phyloP scores from a whole-genome alignment of 192 early-diverging fungal genomes.

The Rhizoclosmatium sp. region DNA sequence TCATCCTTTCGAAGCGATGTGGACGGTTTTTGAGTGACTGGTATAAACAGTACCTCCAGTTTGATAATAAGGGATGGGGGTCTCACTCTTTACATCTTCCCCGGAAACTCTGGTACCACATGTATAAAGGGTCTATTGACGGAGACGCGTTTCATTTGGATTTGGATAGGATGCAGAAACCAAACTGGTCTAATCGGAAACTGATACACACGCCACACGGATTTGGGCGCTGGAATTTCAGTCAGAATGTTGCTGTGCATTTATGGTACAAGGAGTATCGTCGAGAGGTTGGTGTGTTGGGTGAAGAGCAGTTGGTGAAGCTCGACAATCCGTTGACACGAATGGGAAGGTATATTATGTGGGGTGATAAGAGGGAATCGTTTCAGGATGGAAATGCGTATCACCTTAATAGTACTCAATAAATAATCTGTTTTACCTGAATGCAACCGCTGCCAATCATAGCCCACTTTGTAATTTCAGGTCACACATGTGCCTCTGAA shows the following conservation, averaged over 20 bases:
- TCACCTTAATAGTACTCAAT: background rate
- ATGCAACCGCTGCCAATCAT: too few relatives aligned
- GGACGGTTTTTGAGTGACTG: constrained; percentile 57
- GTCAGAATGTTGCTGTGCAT: background rate
- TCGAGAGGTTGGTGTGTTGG: background rate
- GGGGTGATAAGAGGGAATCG: background rate
- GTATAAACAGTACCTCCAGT: constrained; percentile 50
- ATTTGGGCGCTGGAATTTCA: background rate
- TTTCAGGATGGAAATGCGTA: background rate
- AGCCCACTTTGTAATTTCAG: too few relatives aligned
- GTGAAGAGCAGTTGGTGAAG: background rate
- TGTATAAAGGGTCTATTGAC: background rate
- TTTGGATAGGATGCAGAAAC: background rate
- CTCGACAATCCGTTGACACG: background rate
- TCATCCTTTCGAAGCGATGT: constrained; percentile 53
- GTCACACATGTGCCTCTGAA: too few relatives aligned
- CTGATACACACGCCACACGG: background rate
- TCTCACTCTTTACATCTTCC: background rate
- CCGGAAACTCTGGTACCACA: background rate
- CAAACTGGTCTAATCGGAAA: background rate
- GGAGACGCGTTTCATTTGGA: background rate
- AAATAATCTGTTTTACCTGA: too few relatives aligned
- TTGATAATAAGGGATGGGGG: background rate
- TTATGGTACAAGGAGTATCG: background rate
- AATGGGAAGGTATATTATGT: background rate